Percentiles rank a stretch among this genome's conserved stretches.
Evolutionary conservation across 2,329 filamentous ascomycete genomes (phyloP).

Genomic region (Herpotrichia juniperi): DNA sequence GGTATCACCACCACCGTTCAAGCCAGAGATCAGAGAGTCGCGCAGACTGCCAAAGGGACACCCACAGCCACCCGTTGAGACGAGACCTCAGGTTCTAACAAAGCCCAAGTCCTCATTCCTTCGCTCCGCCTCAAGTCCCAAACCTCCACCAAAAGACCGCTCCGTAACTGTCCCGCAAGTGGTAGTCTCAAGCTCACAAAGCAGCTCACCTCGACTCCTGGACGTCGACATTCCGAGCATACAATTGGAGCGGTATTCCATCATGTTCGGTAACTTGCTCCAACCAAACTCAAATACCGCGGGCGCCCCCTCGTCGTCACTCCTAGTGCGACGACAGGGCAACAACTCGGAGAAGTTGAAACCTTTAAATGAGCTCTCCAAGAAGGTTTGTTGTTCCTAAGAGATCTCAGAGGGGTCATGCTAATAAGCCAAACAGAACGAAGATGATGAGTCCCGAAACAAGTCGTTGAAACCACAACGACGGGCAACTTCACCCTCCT

Average conservation of each 20-base stretch:
- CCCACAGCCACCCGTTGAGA: slow-evolving; percentile 21
- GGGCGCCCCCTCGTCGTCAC: slow-evolving; percentile 35
- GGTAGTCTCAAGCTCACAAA: slow-evolving; percentile 17
- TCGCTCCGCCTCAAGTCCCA: slow-evolving; percentile 25
- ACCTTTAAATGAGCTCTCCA: slow-evolving; percentile 36
- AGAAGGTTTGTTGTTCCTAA: slow-evolving; percentile 34
- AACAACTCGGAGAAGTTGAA: slow-evolving; percentile 42
- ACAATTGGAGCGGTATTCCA: slow-evolving; percentile 86
- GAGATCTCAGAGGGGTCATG: neutral
- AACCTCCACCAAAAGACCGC: slow-evolving; percentile 21
- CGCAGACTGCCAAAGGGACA: slow-evolving; percentile 30
- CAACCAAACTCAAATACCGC: slow-evolving; percentile 46
- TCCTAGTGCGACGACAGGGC: slow-evolving; percentile 43
- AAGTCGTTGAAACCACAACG: slow-evolving; percentile 29
- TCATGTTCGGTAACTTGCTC: slow-evolving; percentile 87
- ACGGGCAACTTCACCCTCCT: slow-evolving; percentile 40
- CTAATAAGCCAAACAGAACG: slow-evolving; percentile 14
- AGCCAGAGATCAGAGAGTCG: slow-evolving; percentile 35
- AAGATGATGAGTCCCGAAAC: slow-evolving; percentile 24
- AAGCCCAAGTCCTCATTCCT: slow-evolving; percentile 19
- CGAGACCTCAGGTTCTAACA: slow-evolving; percentile 27
- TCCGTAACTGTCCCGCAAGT: slow-evolving; percentile 24
- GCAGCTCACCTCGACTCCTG: slow-evolving; percentile 49
- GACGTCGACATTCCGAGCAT: slow-evolving; percentile 81
- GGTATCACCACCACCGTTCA: slow-evolving; percentile 34